Evolutionary conservation across 192 early-diverging fungal species (phyloP), one percentile per base, ranked within the genome.

Genomic region (Coemansia sp.): DNA sequence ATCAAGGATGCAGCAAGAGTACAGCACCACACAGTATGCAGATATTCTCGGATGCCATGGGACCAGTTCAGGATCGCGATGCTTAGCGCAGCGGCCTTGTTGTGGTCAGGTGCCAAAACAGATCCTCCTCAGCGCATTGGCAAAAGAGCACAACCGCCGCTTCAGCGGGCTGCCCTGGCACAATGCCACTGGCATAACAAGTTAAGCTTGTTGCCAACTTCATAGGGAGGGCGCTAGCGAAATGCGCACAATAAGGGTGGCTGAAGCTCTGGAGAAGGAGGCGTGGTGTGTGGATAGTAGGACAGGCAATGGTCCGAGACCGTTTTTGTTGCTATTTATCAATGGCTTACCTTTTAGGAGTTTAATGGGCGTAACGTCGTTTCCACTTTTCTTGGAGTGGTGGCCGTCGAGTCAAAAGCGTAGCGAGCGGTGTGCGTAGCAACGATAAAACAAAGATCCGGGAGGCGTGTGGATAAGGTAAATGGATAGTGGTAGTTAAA

Each of bases 201-300:
- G 33, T 58, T 58, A 36, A 34, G 56, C 56, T 58, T 58, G 34
- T 4, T 58, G 56, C n/a, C n/a, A 20, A 20, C 56, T 58, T 34
- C n/a, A 58, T 34, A 58, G 31, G 34, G 31, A 33, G 16, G 34
- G 34, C 53, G 14, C 23, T 25, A 53, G 52, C 25, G 52, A 14
- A 23, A 53, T 53, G 52, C 52, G 53, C n/a, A 58, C 56, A 58
- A 58, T 58, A 35, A 57, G n/a, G 13, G 56, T 58, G 56, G 56
- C 33, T 34, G 36, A 14, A 31, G 52, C 52, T 13, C 52, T 55
- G 52, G 26, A 55, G 52, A 18, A 21, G 6, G 18, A 18, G 41
- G 41, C 20, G 43, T 42, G 48, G 48, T 52, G 52, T n/a, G 14
- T 18, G 28, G 52, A 47, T 47, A 55, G 52, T 16, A 55, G 52